Percentiles rank a stretch among this genome's conserved stretches.
Evolutionary conservation across 768 basidiomycete species (phyloP).

Genomic region (Leccinum obscurum): DNA sequence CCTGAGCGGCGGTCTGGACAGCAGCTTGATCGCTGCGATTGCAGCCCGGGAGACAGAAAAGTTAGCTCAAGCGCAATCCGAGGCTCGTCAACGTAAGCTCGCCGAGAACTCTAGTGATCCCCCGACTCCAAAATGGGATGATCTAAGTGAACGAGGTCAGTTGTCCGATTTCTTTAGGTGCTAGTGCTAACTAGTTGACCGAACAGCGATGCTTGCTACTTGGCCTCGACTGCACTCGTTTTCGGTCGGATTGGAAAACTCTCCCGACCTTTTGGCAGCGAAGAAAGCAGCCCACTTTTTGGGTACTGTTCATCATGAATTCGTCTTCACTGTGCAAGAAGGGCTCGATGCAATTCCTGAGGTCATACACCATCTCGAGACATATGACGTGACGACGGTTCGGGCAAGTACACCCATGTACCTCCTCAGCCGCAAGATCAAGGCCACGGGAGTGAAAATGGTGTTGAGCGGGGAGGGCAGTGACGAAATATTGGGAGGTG

Average conservation of each 20-base stretch:
- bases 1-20: conserved; percentile 93
- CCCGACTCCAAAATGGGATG: conserved; percentile 48
- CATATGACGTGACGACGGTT: conserved; percentile 98
- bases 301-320: conserved; percentile 96
- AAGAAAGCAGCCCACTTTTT: conserved; percentile 90
- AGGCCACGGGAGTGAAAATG: conserved; percentile 99
- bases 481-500: conserved; percentile 96
- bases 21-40: conserved; percentile 93
- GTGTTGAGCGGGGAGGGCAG: conserved; percentile 97
- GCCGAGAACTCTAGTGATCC: conserved; percentile 56
- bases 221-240: conserved; percentile 99
- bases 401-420: conserved; percentile 99
- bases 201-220: conserved; percentile 66
- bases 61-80: conserved; percentile 75
- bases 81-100: conserved; percentile 60
- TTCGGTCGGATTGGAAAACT: conserved; percentile 92
- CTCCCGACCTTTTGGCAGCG: conserved; percentile 95
- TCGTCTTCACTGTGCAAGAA: conserved; percentile 97
- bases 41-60: conserved; percentile 95
- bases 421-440: conserved; percentile 95
- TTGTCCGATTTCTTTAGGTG: background rate
- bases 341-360: conserved; percentile 96
- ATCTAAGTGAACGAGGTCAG: conserved; percentile 56
- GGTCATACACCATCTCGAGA: conserved; percentile 97
- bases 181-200: conserved; percentile 7